Evolutionary conservation across 2,329 filamentous ascomycete species (phyloP).

Genomic region (Ramularia collo-cygni): DNA sequence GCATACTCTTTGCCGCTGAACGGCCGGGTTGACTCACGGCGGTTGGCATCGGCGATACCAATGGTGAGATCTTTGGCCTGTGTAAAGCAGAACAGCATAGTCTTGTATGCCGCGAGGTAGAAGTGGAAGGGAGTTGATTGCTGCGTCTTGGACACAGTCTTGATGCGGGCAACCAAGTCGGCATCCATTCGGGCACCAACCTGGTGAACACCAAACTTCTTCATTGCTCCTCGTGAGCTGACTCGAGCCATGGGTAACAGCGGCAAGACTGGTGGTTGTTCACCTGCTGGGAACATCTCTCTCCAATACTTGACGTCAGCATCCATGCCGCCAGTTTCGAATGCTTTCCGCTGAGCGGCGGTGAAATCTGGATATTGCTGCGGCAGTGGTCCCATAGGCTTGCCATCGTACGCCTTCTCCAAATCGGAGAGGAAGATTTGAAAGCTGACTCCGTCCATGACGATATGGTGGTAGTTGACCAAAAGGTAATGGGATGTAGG

Average conservation of each 20-base stretch:
- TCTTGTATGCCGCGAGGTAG: slow-evolving; percentile 29
- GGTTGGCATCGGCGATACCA: slow-evolving; percentile 36
- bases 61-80: slow-evolving; percentile 31
- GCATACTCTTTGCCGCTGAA: no score
- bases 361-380: not conserved
- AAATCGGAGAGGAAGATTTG: slow-evolving; percentile 21
- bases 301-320: slow-evolving; percentile 1
- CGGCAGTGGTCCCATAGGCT: not conserved
- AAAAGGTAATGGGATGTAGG: slow-evolving; percentile 11
- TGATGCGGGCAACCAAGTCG: not conserved
- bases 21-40: slow-evolving; percentile 9
- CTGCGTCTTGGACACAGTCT: not conserved
- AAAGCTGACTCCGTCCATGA: slow-evolving; percentile 26
- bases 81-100: slow-evolving; percentile 23
- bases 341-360: not conserved
- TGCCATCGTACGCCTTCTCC: slow-evolving; percentile 8
- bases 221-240: not conserved
- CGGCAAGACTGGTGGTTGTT: slow-evolving; percentile 1
- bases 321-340: not conserved
- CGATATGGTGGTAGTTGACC: slow-evolving; percentile 29
- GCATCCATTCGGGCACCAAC: not conserved
- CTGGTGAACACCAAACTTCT: not conserved
- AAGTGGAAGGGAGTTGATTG: slow-evolving; percentile 26
- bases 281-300: not conserved
- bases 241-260: slow-evolving; percentile 1